Percentiles rank a stretch among this genome's conserved stretches.
phyloP scores from a whole-genome alignment of 139 green algal genomes.

The Coelastrella sp. region DNA sequence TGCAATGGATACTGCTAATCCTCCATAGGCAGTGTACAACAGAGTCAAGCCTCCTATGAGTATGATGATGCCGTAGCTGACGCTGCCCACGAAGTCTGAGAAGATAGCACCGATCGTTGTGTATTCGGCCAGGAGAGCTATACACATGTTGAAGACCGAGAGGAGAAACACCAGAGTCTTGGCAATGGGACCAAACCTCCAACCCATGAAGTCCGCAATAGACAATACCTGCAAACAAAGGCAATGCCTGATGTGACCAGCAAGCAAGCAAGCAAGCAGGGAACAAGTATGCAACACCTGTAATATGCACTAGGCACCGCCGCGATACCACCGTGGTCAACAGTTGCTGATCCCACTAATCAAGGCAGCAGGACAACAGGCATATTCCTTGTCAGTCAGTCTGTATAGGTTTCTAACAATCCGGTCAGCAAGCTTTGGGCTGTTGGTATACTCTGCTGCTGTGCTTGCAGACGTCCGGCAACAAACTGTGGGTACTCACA shows the following conservation, averaged over 20 bases:
- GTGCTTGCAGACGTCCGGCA: too few species aligned
- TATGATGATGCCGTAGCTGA: constrained; percentile 76
- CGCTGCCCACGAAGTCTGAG: constrained; percentile 64
- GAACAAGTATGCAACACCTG: neutral
- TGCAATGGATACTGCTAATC: constrained; percentile 81
- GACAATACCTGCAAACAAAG: constrained; percentile 58
- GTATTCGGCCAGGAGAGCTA: constrained; percentile 59
- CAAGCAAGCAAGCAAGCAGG: constrained; percentile 53
- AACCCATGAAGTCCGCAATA: constrained; percentile 78
- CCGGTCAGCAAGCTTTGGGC: neutral
- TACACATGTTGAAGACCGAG: constrained; percentile 81
- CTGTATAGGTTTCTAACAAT: neutral
- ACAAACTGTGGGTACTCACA: neutral
- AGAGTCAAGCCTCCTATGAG: constrained; percentile 72
- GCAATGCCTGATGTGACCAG: constrained; percentile 42
- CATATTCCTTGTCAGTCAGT: too few species aligned
- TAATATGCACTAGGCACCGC: neutral
- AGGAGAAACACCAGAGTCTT: constrained; percentile 67
- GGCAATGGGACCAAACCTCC: constrained; percentile 70
- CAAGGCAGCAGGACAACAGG: too few species aligned
- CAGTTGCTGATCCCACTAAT: too few species aligned
- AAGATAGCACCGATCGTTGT: constrained; percentile 81
- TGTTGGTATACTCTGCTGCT: too few species aligned
- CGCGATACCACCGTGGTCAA: too few species aligned
- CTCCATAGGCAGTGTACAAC: constrained; percentile 78